Evolutionary conservation across 768 basidiomycete genomes (phyloP).

Genomic region (Amylocystis lapponica): DNA sequence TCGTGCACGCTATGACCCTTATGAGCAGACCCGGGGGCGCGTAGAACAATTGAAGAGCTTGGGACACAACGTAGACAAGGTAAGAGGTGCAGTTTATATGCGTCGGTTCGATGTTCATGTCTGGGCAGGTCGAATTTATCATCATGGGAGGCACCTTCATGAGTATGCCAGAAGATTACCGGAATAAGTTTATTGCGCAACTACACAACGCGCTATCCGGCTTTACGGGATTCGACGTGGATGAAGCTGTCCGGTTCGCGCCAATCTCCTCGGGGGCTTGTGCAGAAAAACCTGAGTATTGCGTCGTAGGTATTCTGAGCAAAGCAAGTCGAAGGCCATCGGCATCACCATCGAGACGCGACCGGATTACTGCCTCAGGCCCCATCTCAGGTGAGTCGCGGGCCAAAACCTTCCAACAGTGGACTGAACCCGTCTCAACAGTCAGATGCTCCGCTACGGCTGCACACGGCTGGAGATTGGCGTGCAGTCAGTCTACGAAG

Average conservation of each 20-base stretch:
- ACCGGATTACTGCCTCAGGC: slow-evolving; percentile 95
- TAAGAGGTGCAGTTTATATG: slow-evolving; percentile 24
- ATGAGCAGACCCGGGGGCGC: slow-evolving; percentile 92
- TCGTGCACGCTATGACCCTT: slow-evolving; percentile 92
- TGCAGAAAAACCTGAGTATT: neutral
- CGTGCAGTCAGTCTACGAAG: slow-evolving; percentile 98
- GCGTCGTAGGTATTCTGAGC: slow-evolving; percentile 78
- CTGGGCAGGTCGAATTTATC: slow-evolving; percentile 73
- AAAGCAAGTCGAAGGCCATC: slow-evolving; percentile 96
- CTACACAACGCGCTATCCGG: slow-evolving; percentile 96
- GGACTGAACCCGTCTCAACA: slow-evolving; percentile 23
- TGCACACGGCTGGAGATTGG: slow-evolving; percentile 98
- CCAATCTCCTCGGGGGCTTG: neutral
- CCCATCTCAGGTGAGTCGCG: slow-evolving; percentile 73
- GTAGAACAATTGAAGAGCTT: slow-evolving; percentile 93
- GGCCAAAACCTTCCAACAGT: neutral
- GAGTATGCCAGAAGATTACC: slow-evolving; percentile 98
- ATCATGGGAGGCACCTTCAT: slow-evolving; percentile 99
- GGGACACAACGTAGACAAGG: slow-evolving; percentile 98
- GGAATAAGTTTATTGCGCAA: slow-evolving; percentile 89
- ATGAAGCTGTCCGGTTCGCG: slow-evolving; percentile 84
- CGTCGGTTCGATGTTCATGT: neutral
- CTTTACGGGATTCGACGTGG: slow-evolving; percentile 87
- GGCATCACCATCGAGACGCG: slow-evolving; percentile 99
- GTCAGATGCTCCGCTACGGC: slow-evolving; percentile 98